Base-by-base conservation (phyloP, 1,139 yeast genomes). In the Geotrichum carabidarum region DNA sequence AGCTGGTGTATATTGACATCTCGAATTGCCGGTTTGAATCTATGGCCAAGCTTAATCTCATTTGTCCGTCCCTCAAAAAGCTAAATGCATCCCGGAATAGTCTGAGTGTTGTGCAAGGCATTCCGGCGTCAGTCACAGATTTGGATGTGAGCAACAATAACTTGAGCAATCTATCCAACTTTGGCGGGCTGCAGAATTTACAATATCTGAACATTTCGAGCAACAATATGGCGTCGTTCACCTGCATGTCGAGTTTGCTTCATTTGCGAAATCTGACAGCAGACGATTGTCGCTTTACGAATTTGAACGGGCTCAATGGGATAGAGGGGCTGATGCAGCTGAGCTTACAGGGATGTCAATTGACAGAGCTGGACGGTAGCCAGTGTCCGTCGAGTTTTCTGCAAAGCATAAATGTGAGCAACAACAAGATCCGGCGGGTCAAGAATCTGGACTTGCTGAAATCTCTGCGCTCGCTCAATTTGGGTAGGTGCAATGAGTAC, bases 61-160 rank as follows among this genome's bases (percentile, higher is more conserved):
- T 71, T 53, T 64, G 75, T 48, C 78, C 78, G 8, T 59, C 60
- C 8, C 58, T 74, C 35, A 60, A 56, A 18, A 58, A 60, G 1
- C 59, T 75, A 8, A 64, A 71, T 47, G 63, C 70, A 4, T 60
- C 66, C n/a, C 59, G 63, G 32, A 74, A 75, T 53, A 57, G 59
- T 9, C 59, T 75, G 34, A 64, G 68, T 1, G 68, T 63, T 40
- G 61, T 73, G 46, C 68, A 70, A 14, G 77, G 77, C 1, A 57
- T 71, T 4, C 72, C 75, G 1, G 27, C 56, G 1, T 51, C 66
- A 2, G 44, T 71, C n/a, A 60, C 65, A 35, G 59, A 58, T 0
- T 59, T 73, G 35, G 53, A 64, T 15, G 64, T 71, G 8, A 57
- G 67, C 31, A 43, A 62, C 38, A 74, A 74, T 59, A 58, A 57